Conservation (phyloP, 495 filamentous ascomycete species). For the Penicillium parvum region DNA sequence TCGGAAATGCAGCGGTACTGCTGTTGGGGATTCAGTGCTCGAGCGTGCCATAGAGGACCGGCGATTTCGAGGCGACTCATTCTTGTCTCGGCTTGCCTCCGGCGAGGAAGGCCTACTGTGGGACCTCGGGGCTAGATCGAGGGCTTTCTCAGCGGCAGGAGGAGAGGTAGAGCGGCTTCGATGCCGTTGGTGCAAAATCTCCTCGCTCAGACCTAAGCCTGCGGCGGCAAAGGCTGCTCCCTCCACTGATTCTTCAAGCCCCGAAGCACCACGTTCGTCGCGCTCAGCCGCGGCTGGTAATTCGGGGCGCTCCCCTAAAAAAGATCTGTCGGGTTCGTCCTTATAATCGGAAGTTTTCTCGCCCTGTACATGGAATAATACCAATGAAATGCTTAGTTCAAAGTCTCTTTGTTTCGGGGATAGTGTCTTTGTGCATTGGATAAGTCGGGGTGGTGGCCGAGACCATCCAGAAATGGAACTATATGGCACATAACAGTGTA, state of each 20-base stretch:
- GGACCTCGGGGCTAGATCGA: constrained; percentile 32
- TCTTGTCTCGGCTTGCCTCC: constrained; percentile 14
- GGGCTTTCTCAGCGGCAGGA: constrained; percentile 26
- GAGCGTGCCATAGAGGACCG: constrained; percentile 31
- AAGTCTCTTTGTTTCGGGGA: constrained; percentile 21
- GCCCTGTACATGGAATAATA: constrained; percentile 39
- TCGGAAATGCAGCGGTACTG: constrained; percentile 48
- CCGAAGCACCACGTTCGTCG: constrained; percentile 37
- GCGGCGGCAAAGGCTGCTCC: constrained; percentile 12
- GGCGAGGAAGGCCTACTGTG: constrained; percentile 39
- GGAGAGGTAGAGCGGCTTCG: constrained; percentile 38
- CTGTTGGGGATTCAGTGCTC: constrained; percentile 42
- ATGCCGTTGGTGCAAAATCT: constrained; percentile 24
- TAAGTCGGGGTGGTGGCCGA: constrained; percentile 8
- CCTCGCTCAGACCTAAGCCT: constrained; percentile 18
- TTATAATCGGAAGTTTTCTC: constrained; percentile 28
- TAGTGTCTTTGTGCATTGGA: constrained; percentile 20
- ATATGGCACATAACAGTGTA: constrained; percentile 32
- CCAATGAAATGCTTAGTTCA: constrained; percentile 38
- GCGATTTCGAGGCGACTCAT: constrained; percentile 17
- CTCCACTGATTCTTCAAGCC: constrained; percentile 23
- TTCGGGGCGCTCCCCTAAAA: constrained; percentile 50
- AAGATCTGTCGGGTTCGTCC: constrained; percentile 37
- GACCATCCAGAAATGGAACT: constrained; percentile 20
- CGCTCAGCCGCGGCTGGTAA: constrained; percentile 34